phyloP scores from a whole-genome alignment of 2,329 filamentous ascomycete species.

The Aspergillus pseudonomiae region DNA sequence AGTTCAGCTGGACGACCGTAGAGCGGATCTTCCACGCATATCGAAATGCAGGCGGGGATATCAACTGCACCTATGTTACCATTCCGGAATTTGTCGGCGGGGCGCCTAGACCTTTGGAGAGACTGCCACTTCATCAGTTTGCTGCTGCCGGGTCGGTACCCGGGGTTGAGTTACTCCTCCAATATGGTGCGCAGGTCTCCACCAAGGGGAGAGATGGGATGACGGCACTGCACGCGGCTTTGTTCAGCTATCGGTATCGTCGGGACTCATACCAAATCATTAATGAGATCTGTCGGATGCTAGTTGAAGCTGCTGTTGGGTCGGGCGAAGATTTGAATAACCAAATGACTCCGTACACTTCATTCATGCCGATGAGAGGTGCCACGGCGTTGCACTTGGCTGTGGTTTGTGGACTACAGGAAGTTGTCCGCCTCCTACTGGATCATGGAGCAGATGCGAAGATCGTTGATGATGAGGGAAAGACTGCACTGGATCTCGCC shows the following conservation, averaged over 20 bases:
- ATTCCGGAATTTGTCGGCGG: background rate
- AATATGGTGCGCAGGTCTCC: background rate
- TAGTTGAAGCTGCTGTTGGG: background rate
- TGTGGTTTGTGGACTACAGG: background rate
- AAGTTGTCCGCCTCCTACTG: background rate
- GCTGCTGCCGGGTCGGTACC: background rate
- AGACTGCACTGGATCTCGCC: background rate
- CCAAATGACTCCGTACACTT: background rate
- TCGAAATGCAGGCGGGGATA: background rate
- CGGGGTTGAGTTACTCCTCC: background rate
- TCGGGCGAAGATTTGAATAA: background rate
- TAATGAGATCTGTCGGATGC: background rate
- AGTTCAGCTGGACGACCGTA: background rate
- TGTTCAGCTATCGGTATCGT: background rate
- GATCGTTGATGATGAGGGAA: background rate
- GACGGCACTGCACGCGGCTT: background rate
- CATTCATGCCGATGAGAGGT: background rate
- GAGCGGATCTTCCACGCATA: background rate
- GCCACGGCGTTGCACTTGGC: background rate
- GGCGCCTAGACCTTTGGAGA: background rate
- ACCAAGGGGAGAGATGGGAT: background rate
- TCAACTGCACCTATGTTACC: background rate
- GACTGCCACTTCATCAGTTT: background rate
- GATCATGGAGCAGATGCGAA: background rate
- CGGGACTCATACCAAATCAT: background rate